A percentile compares a stretch with the other conserved stretches of the same genome.
Conservation (phyloP, 2,329 filamentous ascomycete genomes). For the Epichloe gansuensis region DNA sequence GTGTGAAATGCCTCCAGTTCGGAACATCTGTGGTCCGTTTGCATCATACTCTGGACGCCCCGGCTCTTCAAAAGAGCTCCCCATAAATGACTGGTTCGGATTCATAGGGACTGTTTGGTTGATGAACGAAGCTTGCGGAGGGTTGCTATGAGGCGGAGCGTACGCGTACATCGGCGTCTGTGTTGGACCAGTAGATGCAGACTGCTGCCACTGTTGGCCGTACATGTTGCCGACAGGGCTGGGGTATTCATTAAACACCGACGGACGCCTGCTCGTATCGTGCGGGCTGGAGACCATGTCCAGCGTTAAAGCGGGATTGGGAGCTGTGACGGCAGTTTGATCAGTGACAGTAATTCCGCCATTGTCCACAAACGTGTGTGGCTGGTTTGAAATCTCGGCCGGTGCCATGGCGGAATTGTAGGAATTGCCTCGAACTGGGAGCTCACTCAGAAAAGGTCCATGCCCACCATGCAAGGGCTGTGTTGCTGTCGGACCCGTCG, state of each 20-base stretch:
- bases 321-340: conserved; percentile 21
- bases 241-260: conserved; percentile 34
- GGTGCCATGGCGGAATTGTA: conserved; percentile 29
- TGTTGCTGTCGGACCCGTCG: conserved; percentile 24
- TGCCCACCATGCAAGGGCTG: conserved; percentile 19
- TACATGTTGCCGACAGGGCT: conserved; percentile 29
- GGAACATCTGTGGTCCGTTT: conserved; percentile 20
- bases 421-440: conserved; percentile 30
- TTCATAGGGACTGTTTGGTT: conserved; percentile 19
- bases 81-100: conserved; percentile 21
- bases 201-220: conserved; percentile 29
- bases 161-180: conserved; percentile 34
- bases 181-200: conserved; percentile 26
- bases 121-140: conserved; percentile 19
- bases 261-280: conserved; percentile 32
- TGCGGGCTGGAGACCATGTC: conserved; percentile 34
- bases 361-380: conserved; percentile 28
- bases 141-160: conserved; percentile 23
- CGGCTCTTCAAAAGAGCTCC: conserved; percentile 21
- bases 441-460: conserved; percentile 27
- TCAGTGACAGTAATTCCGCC: conserved; percentile 21
- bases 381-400: conserved; percentile 28
- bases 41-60: conserved; percentile 21
- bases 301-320: conserved; percentile 25
- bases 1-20: conserved; percentile 18